phyloP scores from a whole-genome alignment of 2,329 filamentous ascomycete genomes.

The Xylariaceae sp. region DNA sequence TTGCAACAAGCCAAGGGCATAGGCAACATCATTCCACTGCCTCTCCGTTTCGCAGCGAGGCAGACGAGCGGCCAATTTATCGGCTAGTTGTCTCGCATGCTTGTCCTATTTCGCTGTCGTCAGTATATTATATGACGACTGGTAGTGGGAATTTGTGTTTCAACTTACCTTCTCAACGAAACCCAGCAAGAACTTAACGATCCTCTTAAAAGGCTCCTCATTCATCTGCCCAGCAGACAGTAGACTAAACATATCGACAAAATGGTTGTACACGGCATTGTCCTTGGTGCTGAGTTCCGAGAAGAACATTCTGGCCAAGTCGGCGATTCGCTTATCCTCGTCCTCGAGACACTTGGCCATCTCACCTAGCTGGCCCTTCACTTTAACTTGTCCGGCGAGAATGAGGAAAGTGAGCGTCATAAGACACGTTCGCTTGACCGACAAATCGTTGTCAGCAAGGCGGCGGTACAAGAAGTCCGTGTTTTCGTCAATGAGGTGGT shows the following conservation, averaged over 20 bases:
- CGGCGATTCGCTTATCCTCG: conserved; percentile 88
- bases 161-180: conserved; percentile 90
- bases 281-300: conserved; percentile 96
- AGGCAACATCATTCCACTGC: conserved; percentile 97
- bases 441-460: conserved; percentile 81
- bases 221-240: conserved; percentile 81
- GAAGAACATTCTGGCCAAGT: conserved; percentile 97
- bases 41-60: conserved; percentile 84
- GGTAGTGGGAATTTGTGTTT: background rate
- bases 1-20: conserved; percentile 81
- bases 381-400: conserved; percentile 95
- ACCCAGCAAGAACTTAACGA: conserved; percentile 88
- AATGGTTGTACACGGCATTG: conserved; percentile 98
- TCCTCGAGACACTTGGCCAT: conserved; percentile 99
- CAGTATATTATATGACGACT: too few species aligned
- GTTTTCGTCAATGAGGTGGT: conserved; percentile 98
- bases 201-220: conserved; percentile 80
- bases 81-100: conserved; percentile 89
- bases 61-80: conserved; percentile 86
- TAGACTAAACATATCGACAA: conserved; percentile 97
- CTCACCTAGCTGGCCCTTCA: conserved; percentile 96
- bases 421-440: conserved; percentile 93
- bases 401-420: conserved; percentile 99
- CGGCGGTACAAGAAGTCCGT: conserved; percentile 96
- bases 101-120: conserved; percentile 66